A percentile compares a stretch with the other conserved stretches of the same genome.
These are phyloP conservation scores for Lithohypha guttulata DNA, from an alignment of 2,329 filamentous ascomycete genomes.

Conservation along the genomic window DNA sequence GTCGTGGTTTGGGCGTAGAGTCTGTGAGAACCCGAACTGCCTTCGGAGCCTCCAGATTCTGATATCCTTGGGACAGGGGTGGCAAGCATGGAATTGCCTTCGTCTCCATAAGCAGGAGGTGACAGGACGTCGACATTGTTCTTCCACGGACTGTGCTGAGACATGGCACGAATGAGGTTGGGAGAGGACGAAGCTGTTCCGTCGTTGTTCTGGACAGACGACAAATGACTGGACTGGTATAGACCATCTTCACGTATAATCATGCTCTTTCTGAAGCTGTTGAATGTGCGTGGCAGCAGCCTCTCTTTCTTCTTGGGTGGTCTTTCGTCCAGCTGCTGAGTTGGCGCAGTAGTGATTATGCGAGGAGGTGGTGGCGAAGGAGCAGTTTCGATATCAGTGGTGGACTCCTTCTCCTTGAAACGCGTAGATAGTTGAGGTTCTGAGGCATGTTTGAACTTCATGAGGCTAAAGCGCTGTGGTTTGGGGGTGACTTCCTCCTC, in stretches of 20 bases:
- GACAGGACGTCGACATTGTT: slow-evolving; percentile 16
- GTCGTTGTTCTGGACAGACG: background rate
- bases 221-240: slow-evolving; percentile 2
- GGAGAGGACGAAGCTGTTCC: slow-evolving; percentile 24
- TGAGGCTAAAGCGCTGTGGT: slow-evolving; percentile 50
- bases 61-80: slow-evolving; percentile 58
- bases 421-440: slow-evolving; percentile 77
- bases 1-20: slow-evolving; percentile 51
- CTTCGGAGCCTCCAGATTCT: slow-evolving; percentile 84
- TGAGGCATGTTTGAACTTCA: slow-evolving; percentile 84
- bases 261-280: slow-evolving; percentile 25
- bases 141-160: slow-evolving; percentile 7
- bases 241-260: slow-evolving; percentile 9
- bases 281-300: slow-evolving; percentile 25
- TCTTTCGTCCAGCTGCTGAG: slow-evolving; percentile 46
- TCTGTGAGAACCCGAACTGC: slow-evolving; percentile 59
- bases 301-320: slow-evolving; percentile 34
- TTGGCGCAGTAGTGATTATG: slow-evolving; percentile 89
- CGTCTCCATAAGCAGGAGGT: slow-evolving; percentile 52
- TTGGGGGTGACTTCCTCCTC: slow-evolving; percentile 20
- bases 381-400: slow-evolving; percentile 25
- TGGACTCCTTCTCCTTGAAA: slow-evolving; percentile 47
- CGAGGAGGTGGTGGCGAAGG: slow-evolving; percentile 43
- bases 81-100: slow-evolving; percentile 50
- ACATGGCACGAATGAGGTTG: slow-evolving; percentile 15